A percentile compares a stretch with the other conserved stretches of the same genome.
Evolutionary conservation across 169 alveolate genomes (phyloP).

Genomic region (Eimeria necatrix): DNA sequence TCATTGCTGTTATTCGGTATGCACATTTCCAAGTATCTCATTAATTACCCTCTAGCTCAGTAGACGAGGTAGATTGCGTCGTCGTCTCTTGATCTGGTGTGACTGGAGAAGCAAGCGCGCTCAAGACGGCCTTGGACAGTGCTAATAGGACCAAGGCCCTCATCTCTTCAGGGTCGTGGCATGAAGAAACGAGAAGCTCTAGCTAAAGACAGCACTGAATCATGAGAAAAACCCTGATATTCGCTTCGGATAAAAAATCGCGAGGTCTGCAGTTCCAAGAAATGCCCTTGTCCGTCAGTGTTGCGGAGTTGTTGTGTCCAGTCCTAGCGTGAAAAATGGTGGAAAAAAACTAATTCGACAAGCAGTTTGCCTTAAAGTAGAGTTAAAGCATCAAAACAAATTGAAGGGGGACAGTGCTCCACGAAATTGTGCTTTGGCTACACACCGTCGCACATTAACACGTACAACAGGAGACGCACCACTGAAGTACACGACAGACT

Average conservation of each 20-base stretch:
- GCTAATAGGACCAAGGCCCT: constrained; percentile 55
- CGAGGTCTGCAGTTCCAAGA: neutral
- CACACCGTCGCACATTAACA: neutral
- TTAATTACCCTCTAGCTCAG: constrained; percentile 4
- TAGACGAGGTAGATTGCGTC: neutral
- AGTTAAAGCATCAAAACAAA: neutral
- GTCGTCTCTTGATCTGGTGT: neutral
- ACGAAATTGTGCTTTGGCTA: neutral
- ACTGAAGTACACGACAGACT: neutral
- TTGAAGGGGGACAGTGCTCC: neutral
- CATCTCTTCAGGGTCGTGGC: constrained; percentile 9
- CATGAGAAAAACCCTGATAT: neutral
- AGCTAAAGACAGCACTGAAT: neutral
- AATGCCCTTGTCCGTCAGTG: neutral
- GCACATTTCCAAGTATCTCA: neutral
- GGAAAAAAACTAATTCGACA: neutral
- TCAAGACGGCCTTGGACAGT: constrained; percentile 38
- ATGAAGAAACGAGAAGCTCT: neutral
- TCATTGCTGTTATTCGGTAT: neutral
- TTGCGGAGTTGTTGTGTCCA: neutral
- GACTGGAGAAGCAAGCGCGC: constrained; percentile 30
- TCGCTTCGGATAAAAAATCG: neutral
- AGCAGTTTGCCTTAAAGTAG: neutral
- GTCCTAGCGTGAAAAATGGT: neutral
- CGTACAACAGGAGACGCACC: constrained; percentile 31